Base-by-base conservation (phyloP, 345 rosid species). In the Acer campestre region DNA sequence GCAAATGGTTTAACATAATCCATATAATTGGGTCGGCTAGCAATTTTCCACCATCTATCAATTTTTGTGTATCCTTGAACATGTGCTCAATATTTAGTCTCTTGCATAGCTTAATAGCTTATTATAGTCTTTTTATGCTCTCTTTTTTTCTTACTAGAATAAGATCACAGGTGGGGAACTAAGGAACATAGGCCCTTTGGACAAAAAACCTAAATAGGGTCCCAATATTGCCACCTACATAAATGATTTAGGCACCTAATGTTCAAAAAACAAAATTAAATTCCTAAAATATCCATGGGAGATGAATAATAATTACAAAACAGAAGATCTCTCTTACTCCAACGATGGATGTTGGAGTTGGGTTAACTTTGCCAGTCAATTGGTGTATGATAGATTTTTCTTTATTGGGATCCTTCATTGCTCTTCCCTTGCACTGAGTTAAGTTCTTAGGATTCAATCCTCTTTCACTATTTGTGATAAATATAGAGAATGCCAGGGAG, bases 101-200 rank as follows among this genome's bases (percentile, higher is more conserved):
- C 17, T n/a, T 74, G 69, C 42, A 74, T 62, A 48, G 31, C 59
- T 74, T 74, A 48, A 27, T 70, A 14, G 6, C 38, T 31, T 31
- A 31, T 31, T 31, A 42, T 42, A 12, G 42, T 7, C 11, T 10
- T 44, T 73, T 61, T 73, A n/a, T 17, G 27, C 17, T 25, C 2
- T 29, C 7, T 22, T 46, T 44, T 61, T 12, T 25, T 4, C 38
- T 61, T 27, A 35, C 10, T 61, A 17, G 61, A 64, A 63, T 63
- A 16, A 18, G 20, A 29, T 48, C 10, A 13, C 44, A 17, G 7
- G 11, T 74, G 35, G 5, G 70, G 18, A 55, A 44, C 44, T 42
- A 4, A 17, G 25, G 63, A 22, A 59, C 20, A 6, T 59, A 59
- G 3, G 25, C 25, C 25, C 20, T 59, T 72, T 12, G 58, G 62